phyloP scores from a whole-genome alignment of 257 asterid species.

The Forsythia suspensa region DNA sequence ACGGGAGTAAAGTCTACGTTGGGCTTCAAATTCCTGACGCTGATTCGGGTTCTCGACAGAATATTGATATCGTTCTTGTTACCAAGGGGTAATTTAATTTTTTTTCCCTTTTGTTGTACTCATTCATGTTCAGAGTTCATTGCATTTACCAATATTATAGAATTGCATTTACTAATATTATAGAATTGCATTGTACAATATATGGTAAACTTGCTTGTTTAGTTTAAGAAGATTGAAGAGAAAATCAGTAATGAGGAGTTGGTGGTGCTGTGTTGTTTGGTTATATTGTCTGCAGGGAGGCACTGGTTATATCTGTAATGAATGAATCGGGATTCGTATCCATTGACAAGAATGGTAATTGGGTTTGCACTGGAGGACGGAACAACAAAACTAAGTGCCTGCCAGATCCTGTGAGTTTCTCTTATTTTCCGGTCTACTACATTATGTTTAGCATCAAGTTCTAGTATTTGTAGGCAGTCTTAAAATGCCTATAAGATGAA shows the following conservation, averaged over 20 bases:
- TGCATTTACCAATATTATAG: background rate
- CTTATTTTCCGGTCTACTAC: constrained; percentile 1
- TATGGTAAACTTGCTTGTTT: background rate
- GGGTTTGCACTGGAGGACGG: constrained; percentile 63
- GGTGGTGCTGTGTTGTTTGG: constrained; percentile 7
- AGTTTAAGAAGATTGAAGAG: background rate
- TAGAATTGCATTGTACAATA: background rate
- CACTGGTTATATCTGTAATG: constrained; percentile 61
- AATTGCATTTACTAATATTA: background rate
- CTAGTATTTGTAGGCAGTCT: background rate
- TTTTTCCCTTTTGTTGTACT: background rate
- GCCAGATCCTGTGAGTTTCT: constrained; percentile 63
- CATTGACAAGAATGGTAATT: constrained; percentile 63
- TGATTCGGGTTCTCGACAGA: constrained; percentile 43
- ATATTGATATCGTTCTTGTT: constrained; percentile 43
- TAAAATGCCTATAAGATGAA: background rate
- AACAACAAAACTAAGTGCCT: constrained; percentile 45
- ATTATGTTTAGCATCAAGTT: too few species aligned
- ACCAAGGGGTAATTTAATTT: constrained; percentile 27
- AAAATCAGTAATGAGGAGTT: constrained; percentile 16
- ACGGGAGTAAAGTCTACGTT: constrained; percentile 33
- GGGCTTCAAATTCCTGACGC: constrained; percentile 51
- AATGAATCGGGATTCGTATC: constrained; percentile 67
- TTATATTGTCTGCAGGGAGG: constrained; percentile 52
- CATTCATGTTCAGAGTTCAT: background rate